Evolutionary conservation across 2,329 filamentous ascomycete species (phyloP).

Genomic region (Cephalotrichum gorgonifer): DNA sequence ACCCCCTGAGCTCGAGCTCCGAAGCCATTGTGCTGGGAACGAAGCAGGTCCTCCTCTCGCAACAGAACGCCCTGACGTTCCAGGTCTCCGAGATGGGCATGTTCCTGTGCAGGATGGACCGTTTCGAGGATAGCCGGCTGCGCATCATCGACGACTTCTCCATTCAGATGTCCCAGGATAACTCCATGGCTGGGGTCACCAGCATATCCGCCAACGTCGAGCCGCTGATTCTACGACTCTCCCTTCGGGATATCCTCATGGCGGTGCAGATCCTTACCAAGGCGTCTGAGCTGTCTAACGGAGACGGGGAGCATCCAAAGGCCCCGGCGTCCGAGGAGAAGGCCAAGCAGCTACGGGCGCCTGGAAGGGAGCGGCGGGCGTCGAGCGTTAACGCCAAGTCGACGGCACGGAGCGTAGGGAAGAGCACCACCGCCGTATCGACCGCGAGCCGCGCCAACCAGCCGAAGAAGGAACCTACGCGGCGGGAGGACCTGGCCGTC

Average conservation of each 20-base stretch:
- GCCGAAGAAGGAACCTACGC: constrained; percentile 15
- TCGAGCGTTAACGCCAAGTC: constrained; percentile 47
- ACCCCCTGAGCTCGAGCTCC: constrained; percentile 78
- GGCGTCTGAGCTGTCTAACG: constrained; percentile 75
- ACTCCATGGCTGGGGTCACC: constrained; percentile 49
- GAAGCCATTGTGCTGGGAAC: constrained; percentile 94
- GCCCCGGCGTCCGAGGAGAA: constrained; percentile 38
- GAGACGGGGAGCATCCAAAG: constrained; percentile 35
- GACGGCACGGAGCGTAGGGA: constrained; percentile 26
- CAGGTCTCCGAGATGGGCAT: constrained; percentile 93
- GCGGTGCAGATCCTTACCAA: constrained; percentile 87
- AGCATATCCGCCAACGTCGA: constrained; percentile 84
- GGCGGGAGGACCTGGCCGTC: constrained; percentile 70
- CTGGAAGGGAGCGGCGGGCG: constrained; percentile 42
- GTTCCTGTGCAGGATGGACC: constrained; percentile 98
- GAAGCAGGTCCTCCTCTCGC: constrained; percentile 84
- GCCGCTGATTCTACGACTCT: constrained; percentile 80
- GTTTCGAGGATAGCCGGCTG: constrained; percentile 80
- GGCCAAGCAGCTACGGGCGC: constrained; percentile 39
- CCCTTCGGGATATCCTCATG: constrained; percentile 86
- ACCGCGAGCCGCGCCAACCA: constrained; percentile 12
- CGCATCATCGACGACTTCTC: constrained; percentile 97
- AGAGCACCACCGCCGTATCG: constrained; percentile 18
- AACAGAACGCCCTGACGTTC: constrained; percentile 87
- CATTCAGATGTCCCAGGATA: constrained; percentile 78